A percentile compares a stretch with the other conserved stretches of the same genome.
phyloP scores from a whole-genome alignment of 495 filamentous ascomycete species.

The Glonium stellatum region DNA sequence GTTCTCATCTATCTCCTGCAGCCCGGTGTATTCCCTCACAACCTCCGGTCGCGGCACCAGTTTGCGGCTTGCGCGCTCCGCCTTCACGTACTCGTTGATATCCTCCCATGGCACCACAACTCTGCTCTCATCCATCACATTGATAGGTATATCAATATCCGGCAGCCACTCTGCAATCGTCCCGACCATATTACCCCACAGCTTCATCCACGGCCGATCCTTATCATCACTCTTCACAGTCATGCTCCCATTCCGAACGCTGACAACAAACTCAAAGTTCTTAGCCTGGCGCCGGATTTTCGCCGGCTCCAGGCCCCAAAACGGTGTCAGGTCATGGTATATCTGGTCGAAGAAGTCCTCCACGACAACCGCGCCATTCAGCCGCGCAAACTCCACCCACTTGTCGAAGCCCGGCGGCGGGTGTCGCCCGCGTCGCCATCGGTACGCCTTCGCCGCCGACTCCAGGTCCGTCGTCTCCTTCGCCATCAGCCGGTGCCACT shows the following conservation, averaged over 20 bases:
- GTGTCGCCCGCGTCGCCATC: slow-evolving; percentile 33
- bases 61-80: slow-evolving; percentile 20
- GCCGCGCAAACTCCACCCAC: slow-evolving; percentile 34
- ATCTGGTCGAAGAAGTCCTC: slow-evolving; percentile 41
- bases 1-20: slow-evolving; percentile 12
- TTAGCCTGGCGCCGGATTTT: slow-evolving; percentile 31
- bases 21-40: slow-evolving; percentile 11
- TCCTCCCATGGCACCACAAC: slow-evolving; percentile 36
- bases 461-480: slow-evolving; percentile 29
- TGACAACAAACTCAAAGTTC: slow-evolving; percentile 23
- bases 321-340: slow-evolving; percentile 35
- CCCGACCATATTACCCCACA: slow-evolving; percentile 28
- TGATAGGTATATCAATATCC: slow-evolving; percentile 36
- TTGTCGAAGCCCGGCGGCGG: slow-evolving; percentile 36
- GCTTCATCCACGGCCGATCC: slow-evolving; percentile 26
- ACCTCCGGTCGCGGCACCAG: slow-evolving; percentile 11
- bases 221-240: slow-evolving; percentile 25
- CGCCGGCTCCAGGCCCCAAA: slow-evolving; percentile 34
- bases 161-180: slow-evolving; percentile 28
- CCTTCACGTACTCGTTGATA: slow-evolving; percentile 31
- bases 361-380: slow-evolving; percentile 30
- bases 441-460: slow-evolving; percentile 30
- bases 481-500: slow-evolving; percentile 22
- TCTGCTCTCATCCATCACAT: slow-evolving; percentile 36
- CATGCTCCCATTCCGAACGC: slow-evolving; percentile 30